A percentile compares a stretch with the other conserved stretches of the same genome.
These are phyloP conservation scores for Tremellales sp. DNA, from an alignment of 1,284 basidiomycete genomes.

Conservation along the genomic window DNA sequence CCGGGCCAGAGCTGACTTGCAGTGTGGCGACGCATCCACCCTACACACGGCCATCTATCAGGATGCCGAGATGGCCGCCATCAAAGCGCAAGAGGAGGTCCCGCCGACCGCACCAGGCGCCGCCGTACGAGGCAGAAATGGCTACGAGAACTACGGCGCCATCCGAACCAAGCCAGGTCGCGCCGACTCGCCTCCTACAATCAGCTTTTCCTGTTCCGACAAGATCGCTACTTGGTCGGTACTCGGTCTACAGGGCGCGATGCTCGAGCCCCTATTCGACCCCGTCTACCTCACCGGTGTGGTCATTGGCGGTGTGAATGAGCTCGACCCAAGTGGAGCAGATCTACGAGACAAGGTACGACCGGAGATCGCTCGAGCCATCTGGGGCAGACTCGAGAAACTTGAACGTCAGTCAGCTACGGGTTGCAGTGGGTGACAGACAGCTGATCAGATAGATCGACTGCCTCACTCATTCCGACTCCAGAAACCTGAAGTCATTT, in stretches of 20 bases:
- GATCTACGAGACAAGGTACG: constrained; percentile 58
- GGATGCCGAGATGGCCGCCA: constrained; percentile 61
- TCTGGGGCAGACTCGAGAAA: constrained; percentile 35
- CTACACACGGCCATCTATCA: constrained; percentile 67
- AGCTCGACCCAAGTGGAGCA: constrained; percentile 34
- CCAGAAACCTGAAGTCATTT: constrained; percentile 55
- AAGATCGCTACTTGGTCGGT: constrained; percentile 80
- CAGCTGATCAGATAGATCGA: too few relatives aligned
- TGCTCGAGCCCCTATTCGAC: constrained; percentile 57
- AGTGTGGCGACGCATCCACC: constrained; percentile 88
- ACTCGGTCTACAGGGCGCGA: constrained; percentile 77
- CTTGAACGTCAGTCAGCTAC: constrained; percentile 14
- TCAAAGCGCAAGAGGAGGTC: constrained; percentile 51
- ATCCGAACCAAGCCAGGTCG: constrained; percentile 84
- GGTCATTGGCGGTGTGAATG: constrained; percentile 65
- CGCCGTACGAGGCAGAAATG: constrained; percentile 68
- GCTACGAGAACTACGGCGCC: constrained; percentile 67
- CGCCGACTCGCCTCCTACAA: constrained; percentile 72
- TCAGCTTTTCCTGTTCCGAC: constrained; percentile 84
- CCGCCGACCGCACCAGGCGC: background rate
- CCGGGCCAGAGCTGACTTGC: constrained; percentile 2
- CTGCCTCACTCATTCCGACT: constrained; percentile 54
- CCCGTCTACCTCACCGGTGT: constrained; percentile 65
- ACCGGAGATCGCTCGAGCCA: constrained; percentile 58
- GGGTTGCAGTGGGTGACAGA: too few relatives aligned